Percentiles rank a stretch among this genome's conserved stretches.
Conservation (phyloP, 148 eudicot species). For the Chenopodium berlandieri region DNA sequence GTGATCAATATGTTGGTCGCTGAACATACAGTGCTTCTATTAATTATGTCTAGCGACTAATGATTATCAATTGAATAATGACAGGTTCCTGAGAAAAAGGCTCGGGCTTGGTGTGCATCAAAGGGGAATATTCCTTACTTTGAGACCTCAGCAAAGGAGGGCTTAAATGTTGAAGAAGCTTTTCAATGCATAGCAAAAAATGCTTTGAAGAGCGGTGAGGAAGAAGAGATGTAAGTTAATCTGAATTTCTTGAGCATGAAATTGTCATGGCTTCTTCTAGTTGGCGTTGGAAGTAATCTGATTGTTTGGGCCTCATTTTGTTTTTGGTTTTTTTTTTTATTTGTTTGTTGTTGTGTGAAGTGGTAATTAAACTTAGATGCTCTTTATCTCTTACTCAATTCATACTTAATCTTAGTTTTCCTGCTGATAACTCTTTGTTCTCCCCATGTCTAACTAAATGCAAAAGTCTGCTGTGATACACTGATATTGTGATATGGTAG, state of each 20-base stretch:
- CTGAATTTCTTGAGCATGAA: neutral
- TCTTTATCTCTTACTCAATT: neutral
- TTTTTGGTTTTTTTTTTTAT: neutral
- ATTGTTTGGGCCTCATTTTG: neutral
- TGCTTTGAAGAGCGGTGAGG: constrained; percentile 84
- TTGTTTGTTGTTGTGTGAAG: neutral
- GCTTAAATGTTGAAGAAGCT: constrained; percentile 89
- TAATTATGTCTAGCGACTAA: neutral
- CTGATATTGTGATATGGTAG: neutral
- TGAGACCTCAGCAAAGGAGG: constrained; percentile 96
- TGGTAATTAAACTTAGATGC: neutral
- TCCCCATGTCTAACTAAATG: neutral
- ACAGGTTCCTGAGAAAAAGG: constrained; percentile 96
- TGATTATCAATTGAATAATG: neutral
- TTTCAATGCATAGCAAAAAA: constrained; percentile 89
- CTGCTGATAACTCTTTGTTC: no score
- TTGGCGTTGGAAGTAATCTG: neutral
- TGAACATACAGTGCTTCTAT: neutral
- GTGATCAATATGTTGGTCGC: neutral
- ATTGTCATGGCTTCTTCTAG: neutral
- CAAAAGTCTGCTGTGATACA: neutral
- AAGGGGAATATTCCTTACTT: constrained; percentile 95
- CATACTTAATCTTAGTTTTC: neutral
- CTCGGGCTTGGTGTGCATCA: constrained; percentile 94
- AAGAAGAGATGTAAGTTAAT: constrained; percentile 88